phyloP scores from a whole-genome alignment of 768 basidiomycete genomes.

The Boletus tylopilopsis region DNA sequence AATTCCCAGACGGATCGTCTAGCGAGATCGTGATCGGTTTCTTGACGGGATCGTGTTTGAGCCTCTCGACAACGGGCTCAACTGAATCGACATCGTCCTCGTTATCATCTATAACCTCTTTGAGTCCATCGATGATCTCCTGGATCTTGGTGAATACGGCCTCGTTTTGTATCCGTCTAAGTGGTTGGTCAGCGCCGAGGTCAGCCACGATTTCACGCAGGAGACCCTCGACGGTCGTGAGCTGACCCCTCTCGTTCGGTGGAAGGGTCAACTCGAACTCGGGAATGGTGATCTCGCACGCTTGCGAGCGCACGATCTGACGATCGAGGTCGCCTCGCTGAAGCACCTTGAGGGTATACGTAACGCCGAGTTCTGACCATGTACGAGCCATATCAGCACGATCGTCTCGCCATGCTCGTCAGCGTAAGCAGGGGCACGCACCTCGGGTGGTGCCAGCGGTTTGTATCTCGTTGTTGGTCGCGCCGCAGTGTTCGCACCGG shows the following conservation, averaged over 20 bases:
- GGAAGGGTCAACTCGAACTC: constrained; percentile 93
- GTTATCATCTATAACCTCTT: constrained; percentile 58
- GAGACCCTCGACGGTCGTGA: constrained; percentile 96
- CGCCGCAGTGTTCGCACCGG: constrained; percentile 89
- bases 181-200: constrained; percentile 75
- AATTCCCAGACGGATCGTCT: constrained; percentile 94
- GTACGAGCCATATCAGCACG: background rate
- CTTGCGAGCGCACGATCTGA: constrained; percentile 86
- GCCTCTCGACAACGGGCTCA: constrained; percentile 30
- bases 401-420: background rate
- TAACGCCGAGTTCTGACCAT: constrained; percentile 67
- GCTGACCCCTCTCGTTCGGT: constrained; percentile 72
- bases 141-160: constrained; percentile 72
- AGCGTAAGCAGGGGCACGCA: constrained; percentile 36
- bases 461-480: constrained; percentile 90
- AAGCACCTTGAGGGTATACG: constrained; percentile 79
- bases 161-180: constrained; percentile 77
- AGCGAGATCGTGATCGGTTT: constrained; percentile 75
- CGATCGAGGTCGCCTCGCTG: constrained; percentile 79
- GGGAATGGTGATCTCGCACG: constrained; percentile 78
- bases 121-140: constrained; percentile 61
- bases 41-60: constrained; percentile 51
- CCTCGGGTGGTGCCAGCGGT: constrained; percentile 84
- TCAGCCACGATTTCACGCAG: constrained; percentile 79
- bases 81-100: constrained; percentile 34